Conservation (phyloP, 257 asterid genomes). For the Hygrophila difformis region DNA sequence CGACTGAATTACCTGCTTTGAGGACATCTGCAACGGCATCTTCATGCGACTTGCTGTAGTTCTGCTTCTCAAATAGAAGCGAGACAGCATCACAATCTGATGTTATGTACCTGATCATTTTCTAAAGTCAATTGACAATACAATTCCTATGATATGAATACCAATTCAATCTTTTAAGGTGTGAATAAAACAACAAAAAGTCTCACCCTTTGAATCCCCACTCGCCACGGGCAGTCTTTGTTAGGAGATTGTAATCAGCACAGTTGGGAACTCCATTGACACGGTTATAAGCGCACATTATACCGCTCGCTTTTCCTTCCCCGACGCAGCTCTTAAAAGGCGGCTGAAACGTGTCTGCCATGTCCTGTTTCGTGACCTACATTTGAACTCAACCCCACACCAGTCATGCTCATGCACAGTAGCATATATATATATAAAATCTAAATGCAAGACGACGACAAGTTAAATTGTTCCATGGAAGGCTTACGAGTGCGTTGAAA, state of each 20-base stretch:
- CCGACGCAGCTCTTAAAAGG: constrained; percentile 66
- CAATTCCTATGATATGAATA: too few species aligned
- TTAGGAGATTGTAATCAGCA: constrained; percentile 62
- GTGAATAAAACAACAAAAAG: not conserved
- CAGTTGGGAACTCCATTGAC: constrained; percentile 83
- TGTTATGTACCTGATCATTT: constrained; percentile 52
- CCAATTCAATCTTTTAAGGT: too few species aligned
- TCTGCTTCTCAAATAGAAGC: constrained; percentile 41
- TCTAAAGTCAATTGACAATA: too few species aligned
- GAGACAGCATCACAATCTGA: constrained; percentile 83
- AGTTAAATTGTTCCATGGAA: too few species aligned
- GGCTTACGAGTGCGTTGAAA: constrained; percentile 30
- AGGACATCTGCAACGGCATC: constrained; percentile 75
- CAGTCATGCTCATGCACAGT: too few species aligned
- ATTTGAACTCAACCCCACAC: too few species aligned
- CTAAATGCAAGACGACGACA: too few species aligned
- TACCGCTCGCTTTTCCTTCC: constrained; percentile 77
- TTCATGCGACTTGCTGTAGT: constrained; percentile 51
- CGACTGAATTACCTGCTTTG: constrained; percentile 56
- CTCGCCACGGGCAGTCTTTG: constrained; percentile 52
- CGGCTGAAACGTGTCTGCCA: constrained; percentile 90
- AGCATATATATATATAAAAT: too few species aligned
- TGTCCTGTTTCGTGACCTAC: constrained; percentile 74
- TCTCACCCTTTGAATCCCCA: constrained; percentile 84
- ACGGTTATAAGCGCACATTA: constrained; percentile 90